Base-by-base conservation (phyloP, 2,329 filamentous ascomycete species). In the Ceratocystis papillata region DNA sequence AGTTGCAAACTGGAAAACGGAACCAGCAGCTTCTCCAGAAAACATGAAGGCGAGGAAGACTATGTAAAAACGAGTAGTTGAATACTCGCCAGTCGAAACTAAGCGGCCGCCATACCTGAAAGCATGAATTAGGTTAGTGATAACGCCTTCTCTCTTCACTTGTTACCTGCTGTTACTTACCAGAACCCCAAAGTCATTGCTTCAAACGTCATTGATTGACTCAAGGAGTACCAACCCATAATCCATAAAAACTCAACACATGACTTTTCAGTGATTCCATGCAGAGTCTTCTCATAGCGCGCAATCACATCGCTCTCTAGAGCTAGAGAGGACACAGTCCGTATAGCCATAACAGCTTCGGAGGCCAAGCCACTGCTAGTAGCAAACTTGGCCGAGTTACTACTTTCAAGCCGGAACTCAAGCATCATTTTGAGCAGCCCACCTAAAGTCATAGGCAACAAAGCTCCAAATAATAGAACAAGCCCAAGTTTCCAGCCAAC, bases 401-500 rank as follows among this genome's bases (percentile, higher is more conserved):
- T 75, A 0, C 74, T 73, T 55, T 82, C 78, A 10, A 81, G 76
- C 60, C 75, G 76, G 66, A 74, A 75, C 68, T 81, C 77, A 12
- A 83, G 74, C 20, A 79, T 76, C 64, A 83, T 79, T 1, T 80
- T 75, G 3, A 78, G 67, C 62, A 79, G 80, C 2, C 80, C 80
- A 0, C 78, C 73, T 0, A 73, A 70, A 1, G 81, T 70, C 20
- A 83, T 72, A 0, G 77, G 74, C 0, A 80, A 76, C 8, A 83
- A 70, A 2, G 77, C 78, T 10, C 77, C 79, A 45, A 80, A 75
- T 0, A 78, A 72, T 0, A 80, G 72, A 0, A 79, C 77, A 0
- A 83, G 73, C 0, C 79, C 79, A 1, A 83, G 74, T 64, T 80
- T 81, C 79, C 79, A 83, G 0, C 78, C 78, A 60, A 74, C 75